Conservation (phyloP, 139 green algal species). For the Astrephomene gubernaculifera region DNA sequence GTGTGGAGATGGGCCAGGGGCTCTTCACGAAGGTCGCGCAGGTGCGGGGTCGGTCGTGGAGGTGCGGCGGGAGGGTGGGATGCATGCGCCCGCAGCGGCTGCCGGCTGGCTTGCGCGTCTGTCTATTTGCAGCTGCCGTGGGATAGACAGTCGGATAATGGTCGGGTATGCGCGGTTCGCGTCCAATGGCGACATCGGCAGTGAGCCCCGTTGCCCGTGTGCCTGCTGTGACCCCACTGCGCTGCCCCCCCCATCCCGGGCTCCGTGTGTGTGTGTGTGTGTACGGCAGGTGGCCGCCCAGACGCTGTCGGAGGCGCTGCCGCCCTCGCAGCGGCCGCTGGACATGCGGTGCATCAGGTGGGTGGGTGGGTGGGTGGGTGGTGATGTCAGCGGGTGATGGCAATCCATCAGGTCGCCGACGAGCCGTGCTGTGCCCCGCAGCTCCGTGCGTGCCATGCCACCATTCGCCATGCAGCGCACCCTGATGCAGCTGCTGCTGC, state of each 20-base stretch:
- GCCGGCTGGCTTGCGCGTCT: no score
- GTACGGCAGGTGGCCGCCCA: slow-evolving; percentile 11
- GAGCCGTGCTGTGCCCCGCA: neutral
- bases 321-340: slow-evolving; percentile 47
- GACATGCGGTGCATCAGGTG: slow-evolving; percentile 51
- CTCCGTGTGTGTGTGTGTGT: neutral
- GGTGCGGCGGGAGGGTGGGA: no score
- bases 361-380: neutral
- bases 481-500: no score
- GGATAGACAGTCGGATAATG: no score
- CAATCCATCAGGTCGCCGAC: neutral
- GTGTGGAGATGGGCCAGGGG: slow-evolving; percentile 28
- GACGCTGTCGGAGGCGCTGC: slow-evolving; percentile 30
- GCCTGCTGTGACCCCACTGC: neutral
- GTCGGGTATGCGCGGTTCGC: no score
- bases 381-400: neutral
- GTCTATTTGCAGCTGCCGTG: no score
- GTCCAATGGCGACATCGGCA: no score
- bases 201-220: no score
- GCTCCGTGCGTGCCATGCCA: no score
- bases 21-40: slow-evolving; percentile 22
- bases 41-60: neutral
- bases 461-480: no score
- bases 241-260: neutral
- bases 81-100: no score